Base-by-base conservation (phyloP, 2,329 filamentous ascomycete genomes). In the Colletotrichum viniferum region DNA sequence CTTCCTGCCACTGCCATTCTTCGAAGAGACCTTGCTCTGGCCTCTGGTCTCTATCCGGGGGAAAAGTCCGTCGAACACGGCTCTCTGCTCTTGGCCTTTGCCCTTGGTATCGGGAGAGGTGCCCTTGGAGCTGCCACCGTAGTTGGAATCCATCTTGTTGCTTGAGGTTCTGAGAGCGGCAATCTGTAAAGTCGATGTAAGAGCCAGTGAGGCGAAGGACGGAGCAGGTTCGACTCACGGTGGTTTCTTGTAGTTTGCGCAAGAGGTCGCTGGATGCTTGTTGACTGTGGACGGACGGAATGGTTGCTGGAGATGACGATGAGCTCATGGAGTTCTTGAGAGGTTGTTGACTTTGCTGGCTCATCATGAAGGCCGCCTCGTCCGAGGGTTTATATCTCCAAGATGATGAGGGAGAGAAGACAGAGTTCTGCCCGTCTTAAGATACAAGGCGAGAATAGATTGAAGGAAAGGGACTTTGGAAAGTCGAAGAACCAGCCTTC, bases 41-140 rank as follows among this genome's bases (percentile, higher is more conserved):
- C 78, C 78, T 36, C 78, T 71, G 4, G 78, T 79, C 65, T 80
- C 78, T 74, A 80, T 79, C 28, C 78, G 77, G 28, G 78, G 78
- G 12, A 79, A 69, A 16, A 80, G 70, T 24, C 76, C 78, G n/a
- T 79, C 78, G 63, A 79, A 74, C 12, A 80, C 70, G 34, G 34
- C 67, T 5, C 67, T 43, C 36, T 76, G 73, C 28, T 70, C 60
- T 38, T 65, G 56, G 8, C 64, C 67, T 32, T 75, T 76, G 28
- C 70, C 74, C 28, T 77, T 78, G 68, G 48, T 43, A 36, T 75
- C 71, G 16, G 76, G 66, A 6, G 68, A 73, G 21, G 75, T 68
- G 18, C 43, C 71, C 67, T 77, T 78, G 26, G 77, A 77, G 66
- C 71, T 78, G 66, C 73, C 52, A 26, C 76, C 69, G 26, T 69